Evolutionary conservation across 352 stramenopile species (phyloP).

Genomic region (Pythium dissotocum): DNA sequence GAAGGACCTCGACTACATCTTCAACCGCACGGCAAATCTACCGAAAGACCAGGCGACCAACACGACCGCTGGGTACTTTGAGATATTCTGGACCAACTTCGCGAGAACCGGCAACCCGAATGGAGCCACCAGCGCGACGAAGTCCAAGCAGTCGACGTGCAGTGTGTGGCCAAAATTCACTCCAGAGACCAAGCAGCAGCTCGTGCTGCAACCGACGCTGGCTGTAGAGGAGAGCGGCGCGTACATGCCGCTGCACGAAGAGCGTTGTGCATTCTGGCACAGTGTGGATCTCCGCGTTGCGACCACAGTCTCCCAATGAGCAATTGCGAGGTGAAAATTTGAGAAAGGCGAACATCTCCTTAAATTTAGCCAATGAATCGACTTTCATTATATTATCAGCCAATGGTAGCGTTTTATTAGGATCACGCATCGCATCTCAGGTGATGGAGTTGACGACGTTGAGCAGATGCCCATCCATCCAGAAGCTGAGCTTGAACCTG

Average conservation of each 20-base stretch:
- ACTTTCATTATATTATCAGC: too few species aligned
- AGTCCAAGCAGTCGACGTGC: background rate
- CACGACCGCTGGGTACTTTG: background rate
- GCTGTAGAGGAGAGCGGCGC: background rate
- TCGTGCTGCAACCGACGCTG: conserved; percentile 8
- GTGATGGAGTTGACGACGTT: too few species aligned
- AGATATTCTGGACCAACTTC: conserved; percentile 9
- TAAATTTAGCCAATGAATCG: too few species aligned
- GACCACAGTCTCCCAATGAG: too few species aligned
- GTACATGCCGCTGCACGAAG: conserved; percentile 7
- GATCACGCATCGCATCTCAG: too few species aligned
- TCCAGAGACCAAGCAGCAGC: background rate
- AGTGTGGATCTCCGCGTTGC: conserved; percentile 4
- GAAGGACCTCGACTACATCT: conserved; percentile 8
- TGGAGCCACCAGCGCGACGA: background rate
- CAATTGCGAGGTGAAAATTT: too few species aligned
- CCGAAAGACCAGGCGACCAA: background rate
- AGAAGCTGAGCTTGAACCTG: too few species aligned
- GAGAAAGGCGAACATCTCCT: too few species aligned
- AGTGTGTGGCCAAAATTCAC: conserved; percentile 2
- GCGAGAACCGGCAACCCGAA: background rate
- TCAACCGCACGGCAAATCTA: background rate
- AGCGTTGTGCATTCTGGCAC: conserved; percentile 24
- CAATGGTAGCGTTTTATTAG: too few species aligned
- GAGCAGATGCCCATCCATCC: too few species aligned